Evolutionary conservation across 2,329 filamentous ascomycete species (phyloP), one percentile per base, ranked within the genome.

Genomic region (Aspergillus sergii): DNA sequence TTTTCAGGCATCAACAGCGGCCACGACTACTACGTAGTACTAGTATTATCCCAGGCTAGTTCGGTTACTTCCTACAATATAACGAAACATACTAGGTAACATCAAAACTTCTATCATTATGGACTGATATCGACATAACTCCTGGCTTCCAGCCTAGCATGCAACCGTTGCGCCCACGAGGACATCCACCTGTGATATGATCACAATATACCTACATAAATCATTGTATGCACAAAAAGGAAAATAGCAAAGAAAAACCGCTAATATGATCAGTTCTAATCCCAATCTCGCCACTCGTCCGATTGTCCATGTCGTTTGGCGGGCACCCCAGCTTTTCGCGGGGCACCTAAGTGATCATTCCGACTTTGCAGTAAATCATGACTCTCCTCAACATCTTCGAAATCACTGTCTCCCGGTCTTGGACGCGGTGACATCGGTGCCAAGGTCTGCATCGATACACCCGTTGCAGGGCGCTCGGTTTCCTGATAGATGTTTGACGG

Each of bases 401-500:
- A 73, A 58, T 76, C 75, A 45, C 71, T 75, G 55, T 79, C 76
- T 0, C 74, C 76, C 11, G 75, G 73, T 30, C 75, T 66, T 2
- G 72, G 72, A 1, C 77, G 72, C 12, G 78, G 78, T 9, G 79
- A 80, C 64, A 74, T 73, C 2, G 78, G 78, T 3, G 73, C 70
- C 41, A 81, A 69, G 0, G 79, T 81, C 65, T 78, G 76, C 78
- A 81, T 79, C 2, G 79, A 81, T 3, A 81, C 76, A 3, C 78
- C 78, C 1, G 78, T 79, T 10, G 72, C 66, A 5, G 78, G 78
- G 19, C 75, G 75, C 4, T 78, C 75, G 2, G 71, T 66, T 11
- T 71, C 62, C 36, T 66, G 60, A 9, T 64, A 62, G 9, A 64
- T 64, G 23, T 65, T 64, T 14, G 65, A 36, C 11, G 67, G 65